Evolutionary conservation across 1,284 basidiomycete genomes (phyloP).

Genomic region (Cryptococcus amylolentus): DNA sequence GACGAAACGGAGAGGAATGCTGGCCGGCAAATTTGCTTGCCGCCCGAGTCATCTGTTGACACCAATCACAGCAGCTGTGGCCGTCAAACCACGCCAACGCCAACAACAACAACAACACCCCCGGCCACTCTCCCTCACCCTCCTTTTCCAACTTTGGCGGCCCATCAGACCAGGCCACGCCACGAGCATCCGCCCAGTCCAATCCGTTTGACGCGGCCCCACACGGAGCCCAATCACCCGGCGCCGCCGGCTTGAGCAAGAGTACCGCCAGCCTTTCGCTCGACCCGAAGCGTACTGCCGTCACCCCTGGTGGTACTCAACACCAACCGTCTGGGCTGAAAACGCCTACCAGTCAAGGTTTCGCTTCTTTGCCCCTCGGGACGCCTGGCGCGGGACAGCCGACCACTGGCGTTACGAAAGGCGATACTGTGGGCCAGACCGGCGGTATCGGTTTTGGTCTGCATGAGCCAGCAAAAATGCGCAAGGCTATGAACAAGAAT

Average conservation of each 20-base stretch:
- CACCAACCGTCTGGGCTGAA: conserved; percentile 42
- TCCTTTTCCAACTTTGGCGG: conserved; percentile 43
- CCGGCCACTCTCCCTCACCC: conserved; percentile 36
- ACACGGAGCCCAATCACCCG: conserved; percentile 7
- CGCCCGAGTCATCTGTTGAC: background rate
- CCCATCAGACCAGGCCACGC: conserved; percentile 66
- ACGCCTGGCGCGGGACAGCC: conserved; percentile 45
- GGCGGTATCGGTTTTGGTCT: conserved; percentile 45
- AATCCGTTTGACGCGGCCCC: conserved; percentile 65
- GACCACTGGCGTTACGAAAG: conserved; percentile 47
- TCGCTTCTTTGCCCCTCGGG: conserved; percentile 44
- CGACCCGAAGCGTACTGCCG: conserved; percentile 33
- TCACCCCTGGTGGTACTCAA: conserved; percentile 35
- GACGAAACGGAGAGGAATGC: too few species aligned
- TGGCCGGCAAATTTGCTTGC: conserved; percentile 6
- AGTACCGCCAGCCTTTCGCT: conserved; percentile 35
- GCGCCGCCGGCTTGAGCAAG: conserved; percentile 18
- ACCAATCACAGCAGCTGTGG: conserved; percentile 37
- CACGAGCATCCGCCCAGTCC: conserved; percentile 56
- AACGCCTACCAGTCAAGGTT: conserved; percentile 47
- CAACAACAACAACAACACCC: conserved; percentile 30
- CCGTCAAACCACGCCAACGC: conserved; percentile 29
- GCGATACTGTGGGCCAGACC: conserved; percentile 38
- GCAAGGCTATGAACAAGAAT: conserved; percentile 38
- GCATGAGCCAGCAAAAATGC: conserved; percentile 49